Percentiles rank a stretch among this genome's conserved stretches.
These are phyloP conservation scores for Fusarium sarcochroum DNA, from an alignment of 2,329 filamentous ascomycete genomes.

Conservation along the genomic window DNA sequence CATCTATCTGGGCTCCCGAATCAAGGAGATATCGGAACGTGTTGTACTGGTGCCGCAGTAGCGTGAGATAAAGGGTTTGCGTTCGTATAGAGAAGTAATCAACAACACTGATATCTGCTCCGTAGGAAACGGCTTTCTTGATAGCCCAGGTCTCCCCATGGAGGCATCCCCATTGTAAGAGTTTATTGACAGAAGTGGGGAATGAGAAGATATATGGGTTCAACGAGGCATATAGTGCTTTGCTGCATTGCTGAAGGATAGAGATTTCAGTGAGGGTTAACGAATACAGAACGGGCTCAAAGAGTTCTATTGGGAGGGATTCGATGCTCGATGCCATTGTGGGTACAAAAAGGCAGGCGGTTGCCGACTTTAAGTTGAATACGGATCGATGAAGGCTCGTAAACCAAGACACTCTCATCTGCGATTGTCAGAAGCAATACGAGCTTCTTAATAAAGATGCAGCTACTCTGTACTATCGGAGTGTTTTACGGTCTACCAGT, in stretches of 20 bases:
- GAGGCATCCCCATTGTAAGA: constrained; percentile 8
- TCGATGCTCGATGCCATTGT: background rate
- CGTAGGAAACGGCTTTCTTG: background rate
- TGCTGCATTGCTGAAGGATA: background rate
- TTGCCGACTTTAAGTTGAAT: no score
- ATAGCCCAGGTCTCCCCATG: constrained; percentile 1
- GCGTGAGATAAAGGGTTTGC: background rate
- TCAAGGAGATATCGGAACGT: background rate
- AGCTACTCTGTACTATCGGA: no score
- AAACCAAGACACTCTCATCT: no score
- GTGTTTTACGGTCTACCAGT: no score
- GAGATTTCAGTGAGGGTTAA: background rate
- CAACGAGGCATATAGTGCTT: background rate
- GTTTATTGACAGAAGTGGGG: background rate
- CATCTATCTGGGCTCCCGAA: background rate
- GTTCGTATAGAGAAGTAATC: background rate
- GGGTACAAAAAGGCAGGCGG: no score
- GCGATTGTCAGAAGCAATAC: no score
- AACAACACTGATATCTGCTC: constrained; percentile 1
- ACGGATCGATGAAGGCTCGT: no score
- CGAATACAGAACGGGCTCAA: background rate
- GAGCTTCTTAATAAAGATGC: no score
- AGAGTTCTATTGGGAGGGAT: background rate
- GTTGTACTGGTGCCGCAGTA: background rate
- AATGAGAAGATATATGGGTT: background rate